Evolutionary conservation across 2,329 filamentous ascomycete genomes (phyloP).

Genomic region (Corinectria fuckeliana): DNA sequence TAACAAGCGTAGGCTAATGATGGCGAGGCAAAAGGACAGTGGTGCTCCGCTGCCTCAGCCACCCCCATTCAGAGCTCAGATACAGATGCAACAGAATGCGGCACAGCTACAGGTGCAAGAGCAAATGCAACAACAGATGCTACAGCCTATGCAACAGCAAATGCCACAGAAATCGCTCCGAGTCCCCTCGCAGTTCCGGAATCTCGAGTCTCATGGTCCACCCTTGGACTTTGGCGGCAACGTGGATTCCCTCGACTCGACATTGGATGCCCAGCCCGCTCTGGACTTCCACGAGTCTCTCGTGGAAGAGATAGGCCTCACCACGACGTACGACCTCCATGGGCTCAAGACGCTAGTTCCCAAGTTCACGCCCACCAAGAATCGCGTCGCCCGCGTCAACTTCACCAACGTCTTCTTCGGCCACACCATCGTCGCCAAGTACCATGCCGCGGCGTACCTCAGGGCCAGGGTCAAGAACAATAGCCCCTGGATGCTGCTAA

Average conservation of each 20-base stretch:
- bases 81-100: background rate
- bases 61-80: too few relatives aligned
- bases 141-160: constrained; percentile 17
- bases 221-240: background rate
- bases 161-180: too few relatives aligned
- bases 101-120: constrained; percentile 5
- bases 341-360: constrained; percentile 63
- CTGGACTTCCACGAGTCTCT: constrained; percentile 54
- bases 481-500: constrained; percentile 61
- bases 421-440: constrained; percentile 66
- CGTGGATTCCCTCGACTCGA: too few relatives aligned
- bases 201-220: background rate
- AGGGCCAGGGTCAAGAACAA: constrained; percentile 63
- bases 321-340: constrained; percentile 66
- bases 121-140: background rate
- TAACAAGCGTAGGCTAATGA: constrained; percentile 82
- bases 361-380: constrained; percentile 58
- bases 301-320: constrained; percentile 65
- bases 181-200: too few relatives aligned
- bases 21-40: constrained; percentile 76
- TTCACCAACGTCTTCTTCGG: constrained; percentile 60
- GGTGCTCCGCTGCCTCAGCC: constrained; percentile 26
- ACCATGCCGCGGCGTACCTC: constrained; percentile 65
- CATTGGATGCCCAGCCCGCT: constrained; percentile 36
- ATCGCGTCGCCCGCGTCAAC: constrained; percentile 63